These are phyloP conservation scores for Warburgia ugandensis DNA, from an alignment of 164 flowering plant species.

Conservation along the genomic window DNA sequence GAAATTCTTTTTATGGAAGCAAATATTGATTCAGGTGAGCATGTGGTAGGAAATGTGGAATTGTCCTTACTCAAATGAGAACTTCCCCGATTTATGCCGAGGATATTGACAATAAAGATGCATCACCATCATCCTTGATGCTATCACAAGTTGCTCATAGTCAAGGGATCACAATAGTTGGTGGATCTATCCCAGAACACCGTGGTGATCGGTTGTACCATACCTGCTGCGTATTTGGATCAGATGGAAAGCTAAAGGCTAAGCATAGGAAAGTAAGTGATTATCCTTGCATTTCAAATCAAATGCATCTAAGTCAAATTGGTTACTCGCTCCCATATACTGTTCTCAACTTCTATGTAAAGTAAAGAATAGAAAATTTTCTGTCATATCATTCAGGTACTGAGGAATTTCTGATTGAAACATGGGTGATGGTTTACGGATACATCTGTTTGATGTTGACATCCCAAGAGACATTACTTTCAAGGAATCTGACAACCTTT, in stretches of 20 bases:
- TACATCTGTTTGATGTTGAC: constrained; percentile 40
- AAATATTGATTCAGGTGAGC: no score
- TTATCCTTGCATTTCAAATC: no score
- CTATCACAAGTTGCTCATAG: constrained; percentile 36
- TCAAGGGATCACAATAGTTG: constrained; percentile 21
- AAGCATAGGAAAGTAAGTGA: constrained; percentile 42
- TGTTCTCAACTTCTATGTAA: no score
- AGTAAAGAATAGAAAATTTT: no score
- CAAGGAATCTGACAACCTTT: constrained; percentile 32
- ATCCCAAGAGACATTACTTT: constrained; percentile 36
- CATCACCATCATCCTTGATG: constrained; percentile 28
- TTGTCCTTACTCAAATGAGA: constrained; percentile 37
- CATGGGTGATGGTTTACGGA: constrained; percentile 18
- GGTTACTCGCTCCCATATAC: no score
- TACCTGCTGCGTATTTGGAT: constrained; percentile 41
- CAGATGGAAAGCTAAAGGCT: constrained; percentile 37
- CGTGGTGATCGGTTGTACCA: constrained; percentile 26
- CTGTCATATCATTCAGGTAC: no score
- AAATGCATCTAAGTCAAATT: no score
- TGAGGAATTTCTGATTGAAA: no score
- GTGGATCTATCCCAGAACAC: constrained; percentile 48
- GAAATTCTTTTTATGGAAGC: no score
- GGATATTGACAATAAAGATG: constrained; percentile 25
- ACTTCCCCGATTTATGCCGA: constrained; percentile 31
- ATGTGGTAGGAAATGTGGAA: constrained; percentile 50